Base-by-base conservation (phyloP, 441 rosid genomes). In the Brassica balearica region DNA sequence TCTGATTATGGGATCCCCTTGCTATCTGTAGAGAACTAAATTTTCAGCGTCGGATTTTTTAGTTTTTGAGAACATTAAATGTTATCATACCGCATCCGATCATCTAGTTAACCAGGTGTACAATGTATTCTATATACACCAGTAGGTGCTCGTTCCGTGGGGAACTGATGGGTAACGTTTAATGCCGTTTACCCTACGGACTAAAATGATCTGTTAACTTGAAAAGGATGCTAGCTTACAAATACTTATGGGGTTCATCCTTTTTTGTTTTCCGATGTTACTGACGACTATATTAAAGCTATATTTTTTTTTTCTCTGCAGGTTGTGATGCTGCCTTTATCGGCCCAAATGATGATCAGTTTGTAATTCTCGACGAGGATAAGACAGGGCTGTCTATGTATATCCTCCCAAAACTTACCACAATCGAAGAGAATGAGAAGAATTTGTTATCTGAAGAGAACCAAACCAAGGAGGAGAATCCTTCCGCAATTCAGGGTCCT, bases 301-400 rank as follows among this genome's bases (percentile, higher is more conserved):
- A 36, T 83, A 46, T 59, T 58, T 69, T 58, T 25, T 56, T 25
- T 56, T 29, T 4, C 22, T 67, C 71, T 82, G 48, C 82, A 96
- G 99, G 99, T 76, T 87, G 86, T 70, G 98, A 94, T 93, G 99
- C 96, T 22, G 98, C 98, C 72, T 92, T 96, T 74, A 86, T 93
- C 59, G 97, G 98, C 69, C 89, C 92, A 61, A 86, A 69, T 81
- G 99, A 96, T 53, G 87, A 89, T 82, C 98, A 96, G 46, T 94
- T 93, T 88, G 98, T 86, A 69, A 88, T 93, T 87, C 98, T 96
- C 69, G 98, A 93, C 72, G 93, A 92, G 74, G 98, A 96, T 84
- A 96, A 85, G 88, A 90, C 98, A 73, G 98, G 93, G 74, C 82
- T 94, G 76, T 86, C 89, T 63, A 78, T 96, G 75, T 96, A 89